Percentiles rank a stretch among this genome's conserved stretches.
Conservation (phyloP, 345 rosid genomes). For the Noccaea bulbosa region DNA sequence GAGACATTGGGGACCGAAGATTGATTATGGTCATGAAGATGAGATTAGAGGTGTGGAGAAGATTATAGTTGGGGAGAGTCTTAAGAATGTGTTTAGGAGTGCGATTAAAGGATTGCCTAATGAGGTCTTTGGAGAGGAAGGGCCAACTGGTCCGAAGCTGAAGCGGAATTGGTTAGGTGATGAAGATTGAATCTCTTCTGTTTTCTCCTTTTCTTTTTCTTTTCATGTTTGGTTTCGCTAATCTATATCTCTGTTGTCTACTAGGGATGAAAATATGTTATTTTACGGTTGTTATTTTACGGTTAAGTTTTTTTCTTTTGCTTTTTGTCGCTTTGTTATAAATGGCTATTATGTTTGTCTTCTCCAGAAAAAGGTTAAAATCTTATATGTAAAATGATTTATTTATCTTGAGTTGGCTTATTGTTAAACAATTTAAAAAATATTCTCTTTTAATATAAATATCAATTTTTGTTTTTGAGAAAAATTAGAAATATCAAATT, state of each 20-base stretch:
- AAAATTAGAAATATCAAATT: too few species aligned
- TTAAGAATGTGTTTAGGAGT: constrained; percentile 53
- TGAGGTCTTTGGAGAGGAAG: constrained; percentile 72
- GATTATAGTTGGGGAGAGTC: constrained; percentile 51
- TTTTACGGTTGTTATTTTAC: background rate
- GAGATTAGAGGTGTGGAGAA: constrained; percentile 59
- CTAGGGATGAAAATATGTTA: background rate
- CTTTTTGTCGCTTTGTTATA: too few species aligned
- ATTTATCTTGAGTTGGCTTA: too few species aligned
- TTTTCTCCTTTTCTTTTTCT: background rate
- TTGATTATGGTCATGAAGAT: constrained; percentile 52
- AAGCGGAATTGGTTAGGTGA: constrained; percentile 68
- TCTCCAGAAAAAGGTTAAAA: too few species aligned
- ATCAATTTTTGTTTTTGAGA: too few species aligned
- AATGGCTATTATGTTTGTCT: too few species aligned
- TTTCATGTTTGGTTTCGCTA: background rate
- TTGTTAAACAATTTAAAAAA: too few species aligned
- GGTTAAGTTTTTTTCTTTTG: background rate
- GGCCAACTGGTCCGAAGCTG: constrained; percentile 81
- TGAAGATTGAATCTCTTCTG: constrained; percentile 45
- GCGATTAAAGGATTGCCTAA: constrained; percentile 56
- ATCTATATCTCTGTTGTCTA: background rate
- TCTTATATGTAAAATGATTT: too few species aligned
- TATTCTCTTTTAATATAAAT: too few species aligned
- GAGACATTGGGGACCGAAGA: constrained; percentile 85